These are phyloP conservation scores for Suillus plorans DNA, from an alignment of 768 basidiomycete genomes.

Conservation along the genomic window DNA sequence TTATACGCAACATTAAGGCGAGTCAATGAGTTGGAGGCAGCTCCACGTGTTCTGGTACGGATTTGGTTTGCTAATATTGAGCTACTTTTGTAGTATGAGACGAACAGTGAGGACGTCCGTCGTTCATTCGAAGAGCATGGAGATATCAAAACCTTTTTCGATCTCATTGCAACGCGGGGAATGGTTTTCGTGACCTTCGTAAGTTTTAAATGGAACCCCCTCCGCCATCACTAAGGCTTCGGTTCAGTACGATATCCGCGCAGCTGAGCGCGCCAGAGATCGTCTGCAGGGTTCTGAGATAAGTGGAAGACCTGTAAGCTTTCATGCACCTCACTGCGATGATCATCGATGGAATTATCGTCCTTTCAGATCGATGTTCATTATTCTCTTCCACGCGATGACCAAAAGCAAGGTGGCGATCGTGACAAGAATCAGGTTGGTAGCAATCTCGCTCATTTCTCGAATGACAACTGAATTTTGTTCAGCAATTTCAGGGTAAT, in stretches of 20 bases:
- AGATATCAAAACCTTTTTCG: slow-evolving; percentile 96
- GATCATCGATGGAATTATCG: slow-evolving; percentile 11
- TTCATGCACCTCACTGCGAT: slow-evolving; percentile 1
- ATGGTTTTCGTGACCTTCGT: slow-evolving; percentile 99
- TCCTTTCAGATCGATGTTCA: slow-evolving; percentile 90
- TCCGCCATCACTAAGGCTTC: slow-evolving; percentile 14
- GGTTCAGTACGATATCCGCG: slow-evolving; percentile 83
- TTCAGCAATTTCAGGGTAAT: slow-evolving; percentile 78
- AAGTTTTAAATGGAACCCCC: slow-evolving; percentile 38
- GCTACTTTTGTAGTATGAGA: slow-evolving; percentile 69
- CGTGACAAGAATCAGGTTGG: slow-evolving; percentile 84
- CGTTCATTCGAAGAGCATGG: slow-evolving; percentile 89
- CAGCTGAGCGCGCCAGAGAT: slow-evolving; percentile 90
- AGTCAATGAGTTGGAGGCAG: slow-evolving; percentile 40
- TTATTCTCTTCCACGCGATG: slow-evolving; percentile 91
- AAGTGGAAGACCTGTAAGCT: slow-evolving; percentile 81
- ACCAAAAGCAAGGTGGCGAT: slow-evolving; percentile 60
- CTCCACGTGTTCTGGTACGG: slow-evolving; percentile 2
- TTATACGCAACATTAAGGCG: slow-evolving; percentile 98
- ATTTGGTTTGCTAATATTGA: slow-evolving; percentile 15
- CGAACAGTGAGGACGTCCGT: slow-evolving; percentile 81
- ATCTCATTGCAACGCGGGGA: slow-evolving; percentile 90
- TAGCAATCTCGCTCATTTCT: slow-evolving; percentile 13
- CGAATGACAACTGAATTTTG: slow-evolving; percentile 12
- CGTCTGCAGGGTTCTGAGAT: slow-evolving; percentile 88